Percentiles rank a stretch among this genome's conserved stretches.
Conservation (phyloP, 2,329 filamentous ascomycete genomes). For the Ceratocystis alfenasii region DNA sequence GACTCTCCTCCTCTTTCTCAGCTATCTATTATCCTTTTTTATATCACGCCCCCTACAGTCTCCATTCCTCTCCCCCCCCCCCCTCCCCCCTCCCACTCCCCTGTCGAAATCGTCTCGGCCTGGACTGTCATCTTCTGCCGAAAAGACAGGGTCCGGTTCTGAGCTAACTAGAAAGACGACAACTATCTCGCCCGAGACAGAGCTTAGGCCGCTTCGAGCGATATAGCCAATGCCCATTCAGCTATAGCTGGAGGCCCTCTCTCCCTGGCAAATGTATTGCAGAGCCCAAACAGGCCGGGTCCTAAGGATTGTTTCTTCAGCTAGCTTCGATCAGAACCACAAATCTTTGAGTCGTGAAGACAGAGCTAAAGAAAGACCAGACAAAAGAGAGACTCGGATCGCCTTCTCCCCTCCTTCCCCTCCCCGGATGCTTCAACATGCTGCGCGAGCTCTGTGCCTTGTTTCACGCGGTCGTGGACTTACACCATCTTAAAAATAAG, state of each 20-base stretch:
- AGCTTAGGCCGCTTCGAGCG: background rate
- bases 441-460: background rate
- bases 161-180: background rate
- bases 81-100: background rate
- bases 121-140: constrained; percentile 7
- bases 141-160: background rate
- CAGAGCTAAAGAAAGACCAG: no score
- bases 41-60: background rate
- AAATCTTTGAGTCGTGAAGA: no score
- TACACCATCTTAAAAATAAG: background rate
- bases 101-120: background rate
- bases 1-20: background rate
- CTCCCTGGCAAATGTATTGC: background rate
- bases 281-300: background rate
- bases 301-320: background rate
- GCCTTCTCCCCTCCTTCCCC: background rate
- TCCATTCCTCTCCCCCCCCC: background rate
- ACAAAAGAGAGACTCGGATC: no score
- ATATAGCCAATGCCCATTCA: background rate
- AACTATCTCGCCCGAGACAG: background rate
- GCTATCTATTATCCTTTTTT: no score
- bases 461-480: background rate
- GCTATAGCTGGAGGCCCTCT: background rate
- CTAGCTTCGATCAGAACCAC: no score
- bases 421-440: background rate